Base-by-base conservation (phyloP, 495 filamentous ascomycete species). In the Amphirosellinia nigrospora region DNA sequence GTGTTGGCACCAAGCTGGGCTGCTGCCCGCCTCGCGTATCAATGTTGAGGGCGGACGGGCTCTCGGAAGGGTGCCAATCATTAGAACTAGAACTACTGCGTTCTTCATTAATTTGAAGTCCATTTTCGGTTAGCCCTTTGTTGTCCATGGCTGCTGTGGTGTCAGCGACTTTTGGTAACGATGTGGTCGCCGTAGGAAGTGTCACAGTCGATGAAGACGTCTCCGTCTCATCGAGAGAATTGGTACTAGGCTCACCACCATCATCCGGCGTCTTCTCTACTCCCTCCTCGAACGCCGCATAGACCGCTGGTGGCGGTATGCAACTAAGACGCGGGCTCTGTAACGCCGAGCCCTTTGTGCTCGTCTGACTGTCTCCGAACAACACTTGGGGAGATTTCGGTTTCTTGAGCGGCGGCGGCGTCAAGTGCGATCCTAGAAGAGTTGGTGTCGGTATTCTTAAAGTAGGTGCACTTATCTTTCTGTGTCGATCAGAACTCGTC, bases 251-350 rank as follows among this genome's bases (percentile, higher is more conserved):
- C 38, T 30, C 55, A 3, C 52, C n/a, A 19, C 38, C 19, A 16
- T 36, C 21, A 21, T 45, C 21, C 52, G 34, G 52, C 36, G 36
- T 59, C 21, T 39, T 53, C 23, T 60, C 60, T 0, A 34, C 64
- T 13, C 64, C 63, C 43, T 58, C 60, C 28, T 55, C 38, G 26
- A 75, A 71, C 34, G 70, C 71, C 16, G 13, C 63, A n/a, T 70
- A 69, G 55, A 77, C 75, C 2, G 73, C 64, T 52, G 73, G 70
- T 43, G 72, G 66, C 13, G 75, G 75, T 16, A 73, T 61, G 45
- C 46, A 67, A 39, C 36, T 52, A 32, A 72, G 13, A 23, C 71
- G 64, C 5, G 75, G 75, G 50, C 71, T 75, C 64, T 64, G 60
- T 2, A 73, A 41, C 10, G 26, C 36, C 16, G 16, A 16, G 5